These are phyloP conservation scores for Phytophthora palmivora DNA, from an alignment of 352 stramenopile genomes.

Conservation along the genomic window DNA sequence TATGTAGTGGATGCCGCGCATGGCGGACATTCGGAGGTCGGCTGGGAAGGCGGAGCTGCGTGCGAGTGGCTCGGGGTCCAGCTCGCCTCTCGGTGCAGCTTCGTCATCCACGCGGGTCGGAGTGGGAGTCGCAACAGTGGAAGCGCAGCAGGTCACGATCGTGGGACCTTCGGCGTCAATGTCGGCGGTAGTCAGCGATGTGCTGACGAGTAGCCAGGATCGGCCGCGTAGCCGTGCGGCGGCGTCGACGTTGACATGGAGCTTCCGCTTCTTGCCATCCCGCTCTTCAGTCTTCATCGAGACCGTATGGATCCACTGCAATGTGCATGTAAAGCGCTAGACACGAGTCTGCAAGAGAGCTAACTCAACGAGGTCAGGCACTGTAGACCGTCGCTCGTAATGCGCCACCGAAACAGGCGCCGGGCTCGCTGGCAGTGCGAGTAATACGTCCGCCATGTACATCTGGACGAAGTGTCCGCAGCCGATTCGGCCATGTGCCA, in stretches of 20 bases:
- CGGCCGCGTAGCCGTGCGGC: slow-evolving; percentile 1
- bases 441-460: slow-evolving; percentile 8
- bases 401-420: slow-evolving; percentile 16
- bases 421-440: slow-evolving; percentile 14
- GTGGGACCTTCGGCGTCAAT: slow-evolving; percentile 23
- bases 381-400: slow-evolving; percentile 11
- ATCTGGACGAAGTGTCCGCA: slow-evolving; percentile 25
- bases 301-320: neutral
- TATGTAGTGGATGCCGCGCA: slow-evolving; percentile 3
- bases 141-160: slow-evolving; percentile 1
- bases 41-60: neutral
- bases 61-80: neutral
- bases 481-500: slow-evolving; percentile 9
- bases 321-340: neutral
- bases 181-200: slow-evolving; percentile 2
- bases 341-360: slow-evolving; percentile 7
- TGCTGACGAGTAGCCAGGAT: slow-evolving; percentile 24
- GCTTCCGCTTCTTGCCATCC: neutral
- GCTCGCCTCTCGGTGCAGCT: slow-evolving; percentile 24
- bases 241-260: slow-evolving; percentile 1
- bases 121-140: slow-evolving; percentile 15
- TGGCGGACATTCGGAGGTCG: slow-evolving; percentile 18
- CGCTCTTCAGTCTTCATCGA: neutral
- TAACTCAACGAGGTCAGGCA: slow-evolving; percentile 9
- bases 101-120: slow-evolving; percentile 20